Conservation (phyloP, 2,329 filamentous ascomycete genomes). For the Periconia sp. region DNA sequence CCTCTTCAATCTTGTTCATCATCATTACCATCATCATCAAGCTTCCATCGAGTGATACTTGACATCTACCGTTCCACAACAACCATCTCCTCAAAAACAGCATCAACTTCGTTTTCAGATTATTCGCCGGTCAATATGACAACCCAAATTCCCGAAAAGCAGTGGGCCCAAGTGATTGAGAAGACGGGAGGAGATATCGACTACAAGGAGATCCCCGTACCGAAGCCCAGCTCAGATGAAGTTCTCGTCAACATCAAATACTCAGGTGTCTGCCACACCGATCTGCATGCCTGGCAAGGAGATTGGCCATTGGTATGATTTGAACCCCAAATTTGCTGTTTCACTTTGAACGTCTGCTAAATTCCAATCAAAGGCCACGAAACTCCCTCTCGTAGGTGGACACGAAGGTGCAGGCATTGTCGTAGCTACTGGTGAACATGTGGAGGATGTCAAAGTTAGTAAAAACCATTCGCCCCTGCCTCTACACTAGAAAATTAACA, state of each 20-base stretch:
- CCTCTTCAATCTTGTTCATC: not conserved
- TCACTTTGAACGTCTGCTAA: conserved; percentile 13
- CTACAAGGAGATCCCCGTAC: conserved; percentile 82
- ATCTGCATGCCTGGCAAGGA: conserved; percentile 78
- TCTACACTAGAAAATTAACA: not conserved
- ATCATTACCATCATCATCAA: not conserved
- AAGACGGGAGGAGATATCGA: conserved; percentile 69
- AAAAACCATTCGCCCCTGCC: not conserved
- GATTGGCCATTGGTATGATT: conserved; percentile 74
- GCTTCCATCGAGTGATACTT: not conserved
- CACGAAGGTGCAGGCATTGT: conserved; percentile 79
- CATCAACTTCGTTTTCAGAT: not conserved
- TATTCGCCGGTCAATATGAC: conserved; percentile 42
- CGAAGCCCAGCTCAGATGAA: conserved; percentile 81
- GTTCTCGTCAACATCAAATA: conserved; percentile 90
- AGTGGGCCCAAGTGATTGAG: conserved; percentile 92
- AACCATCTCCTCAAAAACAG: not conserved
- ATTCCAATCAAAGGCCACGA: conserved; percentile 53
- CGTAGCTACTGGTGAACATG: conserved; percentile 76
- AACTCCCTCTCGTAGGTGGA: conserved; percentile 83
- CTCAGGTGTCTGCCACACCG: conserved; percentile 89
- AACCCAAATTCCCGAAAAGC: conserved; percentile 69
- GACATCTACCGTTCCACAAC: not conserved
- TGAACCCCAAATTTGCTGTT: not conserved
- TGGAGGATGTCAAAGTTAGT: conserved; percentile 66